Conservation (phyloP, 768 basidiomycete species). For the Agaricus sinodeliciosus region DNA sequence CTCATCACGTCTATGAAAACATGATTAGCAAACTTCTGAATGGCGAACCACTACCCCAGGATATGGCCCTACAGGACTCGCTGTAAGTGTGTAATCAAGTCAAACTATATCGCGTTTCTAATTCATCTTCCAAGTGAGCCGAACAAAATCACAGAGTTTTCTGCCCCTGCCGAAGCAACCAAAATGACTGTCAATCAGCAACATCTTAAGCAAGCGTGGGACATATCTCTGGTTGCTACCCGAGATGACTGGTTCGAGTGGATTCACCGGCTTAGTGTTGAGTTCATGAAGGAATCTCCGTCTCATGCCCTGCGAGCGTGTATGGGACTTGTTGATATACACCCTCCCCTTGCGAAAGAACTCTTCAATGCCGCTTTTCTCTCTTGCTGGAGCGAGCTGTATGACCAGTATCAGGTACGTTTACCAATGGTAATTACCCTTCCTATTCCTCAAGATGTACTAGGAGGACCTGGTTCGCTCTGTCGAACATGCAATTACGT, state of each 20-base stretch:
- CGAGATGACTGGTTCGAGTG: slow-evolving; percentile 92
- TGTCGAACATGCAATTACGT: slow-evolving; percentile 80
- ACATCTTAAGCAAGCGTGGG: slow-evolving; percentile 96
- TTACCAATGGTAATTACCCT: background rate
- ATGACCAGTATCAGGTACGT: slow-evolving; percentile 90
- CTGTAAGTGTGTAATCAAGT: slow-evolving; percentile 37
- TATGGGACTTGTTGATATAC: slow-evolving; percentile 87
- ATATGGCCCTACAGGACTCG: slow-evolving; percentile 64
- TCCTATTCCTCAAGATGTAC: background rate
- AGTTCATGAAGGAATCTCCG: slow-evolving; percentile 97
- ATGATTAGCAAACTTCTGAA: slow-evolving; percentile 85
- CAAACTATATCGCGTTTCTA: background rate
- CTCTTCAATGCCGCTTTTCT: slow-evolving; percentile 98
- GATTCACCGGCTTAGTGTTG: slow-evolving; percentile 89
- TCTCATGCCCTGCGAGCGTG: slow-evolving; percentile 97
- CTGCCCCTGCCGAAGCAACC: slow-evolving; percentile 79
- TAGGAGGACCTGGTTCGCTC: slow-evolving; percentile 93
- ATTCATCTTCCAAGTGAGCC: slow-evolving; percentile 45
- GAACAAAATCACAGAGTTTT: slow-evolving; percentile 60
- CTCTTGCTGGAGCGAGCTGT: slow-evolving; percentile 94
- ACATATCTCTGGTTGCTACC: slow-evolving; percentile 67
- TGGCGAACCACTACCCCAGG: slow-evolving; percentile 88
- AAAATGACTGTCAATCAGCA: slow-evolving; percentile 96
- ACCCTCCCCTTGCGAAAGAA: slow-evolving; percentile 87
- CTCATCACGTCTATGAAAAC: slow-evolving; percentile 78